These are phyloP conservation scores for Podaxis mareebaensis DNA, from an alignment of 768 basidiomycete genomes.

Conservation along the genomic window DNA sequence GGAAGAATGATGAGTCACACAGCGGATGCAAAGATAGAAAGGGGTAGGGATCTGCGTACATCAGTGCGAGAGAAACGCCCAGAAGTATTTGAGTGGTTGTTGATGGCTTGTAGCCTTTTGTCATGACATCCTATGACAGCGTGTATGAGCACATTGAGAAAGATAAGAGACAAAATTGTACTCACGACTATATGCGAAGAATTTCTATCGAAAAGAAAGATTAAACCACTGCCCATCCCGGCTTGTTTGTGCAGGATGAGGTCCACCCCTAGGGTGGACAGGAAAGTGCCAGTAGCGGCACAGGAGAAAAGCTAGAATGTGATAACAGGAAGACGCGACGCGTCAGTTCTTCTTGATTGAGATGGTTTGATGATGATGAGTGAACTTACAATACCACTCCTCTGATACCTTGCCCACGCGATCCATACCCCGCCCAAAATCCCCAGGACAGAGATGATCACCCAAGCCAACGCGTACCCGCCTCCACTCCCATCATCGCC, in stretches of 20 bases:
- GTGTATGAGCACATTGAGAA: background rate
- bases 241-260: constrained; percentile 55
- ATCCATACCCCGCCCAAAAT: constrained; percentile 41
- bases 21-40: background rate
- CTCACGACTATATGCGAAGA: constrained; percentile 54
- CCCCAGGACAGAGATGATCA: constrained; percentile 48
- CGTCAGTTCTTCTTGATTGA: background rate
- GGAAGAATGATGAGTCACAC: constrained; percentile 1
- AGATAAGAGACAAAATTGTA: constrained; percentile 2
- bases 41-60: constrained; percentile 40
- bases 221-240: constrained; percentile 64
- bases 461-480: constrained; percentile 50
- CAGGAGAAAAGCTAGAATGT: constrained; percentile 43
- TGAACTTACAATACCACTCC: constrained; percentile 50
- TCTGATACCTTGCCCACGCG: constrained; percentile 38
- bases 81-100: constrained; percentile 50
- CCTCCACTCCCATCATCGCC: constrained; percentile 13
- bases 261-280: constrained; percentile 56
- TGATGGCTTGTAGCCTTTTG: constrained; percentile 51
- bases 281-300: constrained; percentile 63
- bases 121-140: constrained; percentile 44
- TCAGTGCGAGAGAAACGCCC: constrained; percentile 52
- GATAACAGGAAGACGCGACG: background rate
- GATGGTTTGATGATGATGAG: background rate
- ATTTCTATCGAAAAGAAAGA: constrained; percentile 66